phyloP scores from a whole-genome alignment of 2,329 filamentous ascomycete genomes.

The Nakataea oryzae region DNA sequence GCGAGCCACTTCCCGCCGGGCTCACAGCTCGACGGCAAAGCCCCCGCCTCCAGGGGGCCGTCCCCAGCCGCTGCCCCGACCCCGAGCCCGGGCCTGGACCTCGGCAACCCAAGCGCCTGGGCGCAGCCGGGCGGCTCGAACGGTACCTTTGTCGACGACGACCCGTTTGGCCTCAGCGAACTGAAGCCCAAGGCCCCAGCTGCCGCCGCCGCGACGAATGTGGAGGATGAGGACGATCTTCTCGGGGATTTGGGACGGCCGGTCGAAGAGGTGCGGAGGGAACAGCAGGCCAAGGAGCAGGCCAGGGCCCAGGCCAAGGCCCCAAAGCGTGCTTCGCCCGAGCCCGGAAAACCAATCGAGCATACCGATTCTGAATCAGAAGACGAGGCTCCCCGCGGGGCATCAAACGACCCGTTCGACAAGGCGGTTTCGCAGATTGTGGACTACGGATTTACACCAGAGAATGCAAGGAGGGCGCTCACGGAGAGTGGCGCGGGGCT shows the following conservation, averaged over 20 bases:
- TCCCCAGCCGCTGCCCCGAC: conserved; percentile 32
- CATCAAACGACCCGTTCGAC: conserved; percentile 54
- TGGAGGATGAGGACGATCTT: conserved; percentile 54
- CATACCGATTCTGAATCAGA: conserved; percentile 34
- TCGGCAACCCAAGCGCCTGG: conserved; percentile 47
- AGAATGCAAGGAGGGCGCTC: conserved; percentile 72
- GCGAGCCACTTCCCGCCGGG: conserved; percentile 54
- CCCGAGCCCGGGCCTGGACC: conserved; percentile 32
- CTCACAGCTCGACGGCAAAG: conserved; percentile 16
- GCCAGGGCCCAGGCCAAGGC: conserved; percentile 10
- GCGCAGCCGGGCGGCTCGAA: conserved; percentile 20
- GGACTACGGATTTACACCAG: conserved; percentile 86
- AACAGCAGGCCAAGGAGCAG: conserved; percentile 8
- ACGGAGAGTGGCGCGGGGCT: conserved; percentile 68
- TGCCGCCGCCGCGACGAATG: conserved; percentile 16
- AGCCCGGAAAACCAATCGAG: conserved; percentile 47
- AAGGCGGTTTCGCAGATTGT: conserved; percentile 78
- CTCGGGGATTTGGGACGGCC: conserved; percentile 54
- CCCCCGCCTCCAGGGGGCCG: conserved; percentile 22
- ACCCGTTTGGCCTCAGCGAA: conserved; percentile 73
- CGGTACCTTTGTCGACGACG: conserved; percentile 51
- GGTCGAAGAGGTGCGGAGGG: conserved; percentile 47
- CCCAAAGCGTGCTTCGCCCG: conserved; percentile 22
- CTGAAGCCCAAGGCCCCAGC: conserved; percentile 34
- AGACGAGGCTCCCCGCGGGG: conserved; percentile 24